Evolutionary conservation across 2,329 filamentous ascomycete genomes (phyloP).

Genomic region (Dothideomycetes sp.): DNA sequence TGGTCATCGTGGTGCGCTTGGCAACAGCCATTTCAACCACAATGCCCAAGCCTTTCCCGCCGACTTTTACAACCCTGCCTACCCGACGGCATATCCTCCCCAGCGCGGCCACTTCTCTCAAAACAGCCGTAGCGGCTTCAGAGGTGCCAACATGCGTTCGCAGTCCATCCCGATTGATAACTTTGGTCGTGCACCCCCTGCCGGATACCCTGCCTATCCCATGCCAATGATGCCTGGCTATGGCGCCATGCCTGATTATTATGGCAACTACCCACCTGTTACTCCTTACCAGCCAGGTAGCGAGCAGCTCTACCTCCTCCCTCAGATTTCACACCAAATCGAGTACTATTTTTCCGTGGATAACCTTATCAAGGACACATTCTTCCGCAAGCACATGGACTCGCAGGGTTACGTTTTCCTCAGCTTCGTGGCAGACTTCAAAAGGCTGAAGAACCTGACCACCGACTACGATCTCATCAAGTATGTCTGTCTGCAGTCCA

Average conservation of each 20-base stretch:
- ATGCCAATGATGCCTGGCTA: slow-evolving; percentile 12
- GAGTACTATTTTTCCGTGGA: slow-evolving; percentile 97
- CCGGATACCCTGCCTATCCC: slow-evolving; percentile 19
- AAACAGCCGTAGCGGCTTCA: slow-evolving; percentile 31
- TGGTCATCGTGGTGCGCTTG: slow-evolving; percentile 21
- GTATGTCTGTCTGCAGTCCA: slow-evolving; percentile 61
- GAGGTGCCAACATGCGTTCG: slow-evolving; percentile 43
- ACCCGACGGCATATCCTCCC: slow-evolving; percentile 16
- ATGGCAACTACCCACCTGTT: slow-evolving; percentile 45
- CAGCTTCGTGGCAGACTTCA: slow-evolving; percentile 72
- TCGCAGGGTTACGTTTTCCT: slow-evolving; percentile 84
- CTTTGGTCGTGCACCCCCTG: slow-evolving; percentile 31
- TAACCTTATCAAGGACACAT: slow-evolving; percentile 89
- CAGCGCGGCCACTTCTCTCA: slow-evolving; percentile 19
- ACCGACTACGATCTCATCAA: slow-evolving; percentile 64
- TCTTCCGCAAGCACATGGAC: slow-evolving; percentile 84
- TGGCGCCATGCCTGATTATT: slow-evolving; percentile 33
- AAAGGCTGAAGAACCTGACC: slow-evolving; percentile 65
- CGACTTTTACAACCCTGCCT: slow-evolving; percentile 14
- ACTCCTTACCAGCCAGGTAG: slow-evolving; percentile 47
- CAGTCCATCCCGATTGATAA: slow-evolving; percentile 50
- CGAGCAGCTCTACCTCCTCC: slow-evolving; percentile 45
- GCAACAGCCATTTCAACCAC: slow-evolving; percentile 19
- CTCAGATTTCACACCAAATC: slow-evolving; percentile 48
- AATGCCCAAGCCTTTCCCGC: slow-evolving; percentile 13